Base-by-base conservation (phyloP, 2,329 filamentous ascomycete genomes). In the Monosporascus cannonballus region DNA sequence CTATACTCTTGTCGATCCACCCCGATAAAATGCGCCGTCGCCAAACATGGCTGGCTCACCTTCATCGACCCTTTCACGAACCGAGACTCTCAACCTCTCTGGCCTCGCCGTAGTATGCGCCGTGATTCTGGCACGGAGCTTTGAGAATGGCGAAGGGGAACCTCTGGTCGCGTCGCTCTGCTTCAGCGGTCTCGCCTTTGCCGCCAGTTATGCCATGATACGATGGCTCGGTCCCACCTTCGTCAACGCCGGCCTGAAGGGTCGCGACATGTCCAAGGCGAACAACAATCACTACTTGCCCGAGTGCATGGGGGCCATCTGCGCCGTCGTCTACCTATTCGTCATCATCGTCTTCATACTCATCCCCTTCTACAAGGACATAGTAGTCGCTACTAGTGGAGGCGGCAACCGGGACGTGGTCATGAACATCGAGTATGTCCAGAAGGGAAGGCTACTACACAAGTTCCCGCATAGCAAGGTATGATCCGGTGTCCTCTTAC, bases 281-380 rank as follows among this genome's bases (percentile, higher is more conserved):
- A 82, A 68, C 59, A 68, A 65, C 55, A 62, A 78, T 68, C 61
- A 68, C 45, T 67, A 84, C 62, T 83, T 83, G 60, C 94, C 94
- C 22, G 94, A 99, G 72, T 93, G 89, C 60, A 96, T 99, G 92
- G 94, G 94, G 30, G 90, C 90, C 53, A 82, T 99, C 25, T 95
- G 90, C 67, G 94, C 93, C 8, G 83, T 94, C 59, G 91, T 97
- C 25, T 97, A 97, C 72, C 79, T 99, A 44, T 79, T 99, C 59
- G 81, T 85, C 48, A 80, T 97, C 60, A 95, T 97, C 60, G 75
- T 90, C 57, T 99, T 99, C 69, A 91, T 97, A 54, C 94, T 94
- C 0, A 96, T 96, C 71, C 89, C 92, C 1, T 97, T 99, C 71
- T 97, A 96, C 77, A 96, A 96, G 73, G 93, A 97, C 68, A 95